These are phyloP conservation scores for Arthrobotrys iridis DNA, from an alignment of 2,329 filamentous ascomycete genomes.

Conservation along the genomic window DNA sequence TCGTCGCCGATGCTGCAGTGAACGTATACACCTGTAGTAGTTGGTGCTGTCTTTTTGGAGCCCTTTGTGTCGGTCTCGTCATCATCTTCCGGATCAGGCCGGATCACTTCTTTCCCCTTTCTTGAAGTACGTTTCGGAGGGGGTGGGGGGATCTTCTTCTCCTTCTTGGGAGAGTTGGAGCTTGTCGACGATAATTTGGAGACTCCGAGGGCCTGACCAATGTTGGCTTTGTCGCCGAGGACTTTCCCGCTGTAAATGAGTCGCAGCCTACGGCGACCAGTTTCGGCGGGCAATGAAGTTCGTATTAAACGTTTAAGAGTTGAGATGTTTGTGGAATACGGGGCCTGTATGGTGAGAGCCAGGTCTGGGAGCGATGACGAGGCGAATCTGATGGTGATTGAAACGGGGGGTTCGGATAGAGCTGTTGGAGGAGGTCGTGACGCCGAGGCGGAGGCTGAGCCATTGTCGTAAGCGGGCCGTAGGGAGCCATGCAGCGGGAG, in stretches of 20 bases:
- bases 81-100: conserved; percentile 73
- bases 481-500: conserved; percentile 32
- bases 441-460: conserved; percentile 27
- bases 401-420: conserved; percentile 65
- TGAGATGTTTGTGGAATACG: conserved; percentile 75
- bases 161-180: conserved; percentile 55
- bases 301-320: conserved; percentile 86
- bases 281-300: conserved; percentile 70
- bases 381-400: conserved; percentile 85
- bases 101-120: conserved; percentile 59
- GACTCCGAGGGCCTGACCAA: conserved; percentile 75
- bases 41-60: conserved; percentile 63
- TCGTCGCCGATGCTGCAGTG: conserved; percentile 90
- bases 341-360: conserved; percentile 76
- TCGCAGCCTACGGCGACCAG: conserved; percentile 77
- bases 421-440: neutral
- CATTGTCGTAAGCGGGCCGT: neutral
- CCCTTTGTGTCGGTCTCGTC: conserved; percentile 59
- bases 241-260: conserved; percentile 91
- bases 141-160: conserved; percentile 46
- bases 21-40: conserved; percentile 73
- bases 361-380: conserved; percentile 85
- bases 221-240: conserved; percentile 75
- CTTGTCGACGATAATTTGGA: conserved; percentile 68
- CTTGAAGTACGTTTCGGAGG: conserved; percentile 29